These are phyloP conservation scores for Claviceps citrina DNA, from an alignment of 2,329 filamentous ascomycete genomes.

Conservation along the genomic window DNA sequence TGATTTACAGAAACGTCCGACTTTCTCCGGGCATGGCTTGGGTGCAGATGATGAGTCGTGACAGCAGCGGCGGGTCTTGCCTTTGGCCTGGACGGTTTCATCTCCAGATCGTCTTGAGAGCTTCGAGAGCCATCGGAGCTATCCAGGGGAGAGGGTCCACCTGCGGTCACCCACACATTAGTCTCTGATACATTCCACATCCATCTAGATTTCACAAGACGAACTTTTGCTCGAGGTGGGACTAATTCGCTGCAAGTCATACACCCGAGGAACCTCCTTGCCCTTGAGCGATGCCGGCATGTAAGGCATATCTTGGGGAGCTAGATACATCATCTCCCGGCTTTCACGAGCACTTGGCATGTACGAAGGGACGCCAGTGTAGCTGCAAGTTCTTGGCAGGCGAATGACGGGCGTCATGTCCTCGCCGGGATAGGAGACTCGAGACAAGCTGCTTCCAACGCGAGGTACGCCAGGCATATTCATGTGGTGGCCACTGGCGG, in stretches of 20 bases:
- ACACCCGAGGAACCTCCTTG: slow-evolving; percentile 25
- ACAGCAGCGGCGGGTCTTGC: slow-evolving; percentile 3
- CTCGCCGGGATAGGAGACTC: slow-evolving; percentile 30
- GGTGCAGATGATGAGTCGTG: slow-evolving; percentile 12
- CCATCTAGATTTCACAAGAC: not conserved
- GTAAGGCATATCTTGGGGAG: slow-evolving; percentile 12
- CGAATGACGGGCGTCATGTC: slow-evolving; percentile 24
- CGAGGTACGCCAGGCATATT: slow-evolving; percentile 27
- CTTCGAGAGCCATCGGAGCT: slow-evolving; percentile 24
- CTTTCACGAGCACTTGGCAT: slow-evolving; percentile 11
- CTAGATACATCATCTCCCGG: slow-evolving; percentile 18
- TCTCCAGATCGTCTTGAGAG: slow-evolving; percentile 26
- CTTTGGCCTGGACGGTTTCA: slow-evolving; percentile 14
- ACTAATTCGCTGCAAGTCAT: slow-evolving; percentile 20
- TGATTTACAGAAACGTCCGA: slow-evolving; percentile 17
- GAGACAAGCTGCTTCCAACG: slow-evolving; percentile 31
- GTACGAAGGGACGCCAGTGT: slow-evolving; percentile 22
- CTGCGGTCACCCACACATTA: slow-evolving; percentile 1
- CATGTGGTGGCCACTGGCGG: slow-evolving; percentile 23
- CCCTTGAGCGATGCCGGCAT: slow-evolving; percentile 23
- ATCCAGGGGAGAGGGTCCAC: slow-evolving; percentile 10
- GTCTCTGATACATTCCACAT: not conserved
- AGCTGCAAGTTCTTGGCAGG: slow-evolving; percentile 29
- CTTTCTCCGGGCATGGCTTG: slow-evolving; percentile 14
- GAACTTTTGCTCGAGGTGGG: slow-evolving; percentile 23